These are phyloP conservation scores for Tardiomyces blankii DNA, from an alignment of 1,139 yeast genomes.

Conservation along the genomic window DNA sequence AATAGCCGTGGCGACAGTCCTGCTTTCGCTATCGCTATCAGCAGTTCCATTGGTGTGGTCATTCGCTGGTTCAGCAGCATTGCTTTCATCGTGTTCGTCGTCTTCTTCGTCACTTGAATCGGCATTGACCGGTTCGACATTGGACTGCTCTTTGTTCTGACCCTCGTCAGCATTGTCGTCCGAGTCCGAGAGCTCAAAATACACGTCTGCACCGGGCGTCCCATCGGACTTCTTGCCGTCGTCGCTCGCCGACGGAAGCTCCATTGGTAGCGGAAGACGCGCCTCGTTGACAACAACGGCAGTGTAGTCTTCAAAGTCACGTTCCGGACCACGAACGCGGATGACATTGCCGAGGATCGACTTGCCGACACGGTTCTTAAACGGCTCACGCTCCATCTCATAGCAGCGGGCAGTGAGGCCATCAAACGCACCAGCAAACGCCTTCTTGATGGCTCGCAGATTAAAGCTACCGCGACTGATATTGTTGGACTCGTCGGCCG, in stretches of 20 bases:
- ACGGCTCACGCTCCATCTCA: constrained; percentile 42
- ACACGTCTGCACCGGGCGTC: background rate
- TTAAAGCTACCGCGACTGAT: constrained; percentile 82
- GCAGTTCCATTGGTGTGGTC: background rate
- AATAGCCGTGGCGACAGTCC: background rate
- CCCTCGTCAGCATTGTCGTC: background rate
- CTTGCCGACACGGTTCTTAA: constrained; percentile 57
- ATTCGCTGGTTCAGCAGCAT: no score
- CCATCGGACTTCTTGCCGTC: constrained; percentile 1
- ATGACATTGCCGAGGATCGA: constrained; percentile 77
- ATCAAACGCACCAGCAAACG: constrained; percentile 89
- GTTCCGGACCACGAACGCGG: constrained; percentile 58
- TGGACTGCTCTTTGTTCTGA: no score
- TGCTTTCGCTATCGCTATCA: background rate
- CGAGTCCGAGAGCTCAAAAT: background rate
- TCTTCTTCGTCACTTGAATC: no score
- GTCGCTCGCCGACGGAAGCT: constrained; percentile 1
- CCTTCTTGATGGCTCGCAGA: constrained; percentile 66
- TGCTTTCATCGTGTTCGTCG: no score
- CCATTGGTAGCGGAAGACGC: background rate
- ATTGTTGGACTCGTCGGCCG: constrained; percentile 72
- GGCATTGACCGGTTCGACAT: no score
- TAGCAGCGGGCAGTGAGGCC: constrained; percentile 30
- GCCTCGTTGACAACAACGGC: constrained; percentile 43
- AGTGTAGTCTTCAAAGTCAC: constrained; percentile 77